Evolutionary conservation across 306 rosid species (phyloP).

Genomic region (Spatholobus suberectus): DNA sequence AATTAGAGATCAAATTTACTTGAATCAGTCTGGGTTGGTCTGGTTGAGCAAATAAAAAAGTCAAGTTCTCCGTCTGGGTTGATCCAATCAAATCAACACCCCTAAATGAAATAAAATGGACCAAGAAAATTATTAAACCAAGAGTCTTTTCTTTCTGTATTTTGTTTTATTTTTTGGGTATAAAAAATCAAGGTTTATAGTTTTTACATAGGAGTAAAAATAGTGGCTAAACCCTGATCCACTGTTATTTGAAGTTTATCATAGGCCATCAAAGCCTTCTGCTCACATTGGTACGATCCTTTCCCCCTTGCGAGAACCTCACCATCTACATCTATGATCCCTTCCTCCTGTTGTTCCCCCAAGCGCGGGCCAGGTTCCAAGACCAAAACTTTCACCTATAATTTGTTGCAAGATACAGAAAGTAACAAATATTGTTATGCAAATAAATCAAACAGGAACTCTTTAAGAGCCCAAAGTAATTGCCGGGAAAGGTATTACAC

Average conservation of each 20-base stretch:
- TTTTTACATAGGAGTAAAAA: constrained; percentile 58
- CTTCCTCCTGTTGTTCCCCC: constrained; percentile 58
- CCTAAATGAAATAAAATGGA: neutral
- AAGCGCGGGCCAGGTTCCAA: constrained; percentile 66
- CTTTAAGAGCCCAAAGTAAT: too few species aligned
- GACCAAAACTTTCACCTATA: constrained; percentile 69
- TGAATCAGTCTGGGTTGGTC: neutral
- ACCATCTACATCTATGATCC: constrained; percentile 78
- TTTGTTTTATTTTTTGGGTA: neutral
- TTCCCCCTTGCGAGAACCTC: constrained; percentile 82
- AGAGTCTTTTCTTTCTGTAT: neutral
- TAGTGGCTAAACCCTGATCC: constrained; percentile 80
- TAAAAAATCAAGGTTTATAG: neutral
- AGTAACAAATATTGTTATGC: neutral
- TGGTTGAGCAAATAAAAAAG: neutral
- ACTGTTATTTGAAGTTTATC: constrained; percentile 65
- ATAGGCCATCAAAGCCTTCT: constrained; percentile 66
- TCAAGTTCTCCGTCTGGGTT: neutral
- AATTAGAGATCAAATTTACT: neutral
- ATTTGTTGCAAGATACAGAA: constrained; percentile 30
- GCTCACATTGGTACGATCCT: constrained; percentile 61
- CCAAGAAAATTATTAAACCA: neutral
- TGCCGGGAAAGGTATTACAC: neutral
- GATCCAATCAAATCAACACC: neutral
- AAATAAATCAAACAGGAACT: neutral